Evolutionary conservation across 2,329 filamentous ascomycete genomes (phyloP).

Genomic region (Orbilia blumenaviensis): DNA sequence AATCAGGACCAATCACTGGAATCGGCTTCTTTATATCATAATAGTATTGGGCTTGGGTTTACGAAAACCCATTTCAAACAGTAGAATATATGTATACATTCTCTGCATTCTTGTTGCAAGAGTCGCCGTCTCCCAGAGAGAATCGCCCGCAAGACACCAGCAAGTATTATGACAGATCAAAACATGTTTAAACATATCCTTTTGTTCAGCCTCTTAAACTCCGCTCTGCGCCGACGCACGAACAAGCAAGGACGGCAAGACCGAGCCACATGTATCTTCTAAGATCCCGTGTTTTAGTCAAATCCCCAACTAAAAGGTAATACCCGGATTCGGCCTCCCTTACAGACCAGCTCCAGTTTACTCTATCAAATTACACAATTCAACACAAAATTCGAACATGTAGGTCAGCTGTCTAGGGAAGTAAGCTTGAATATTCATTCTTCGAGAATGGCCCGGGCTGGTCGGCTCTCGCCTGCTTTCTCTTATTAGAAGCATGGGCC

Average conservation of each 20-base stretch:
- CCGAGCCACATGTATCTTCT: slow-evolving; percentile 1
- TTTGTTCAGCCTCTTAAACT: background rate
- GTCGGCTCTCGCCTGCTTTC: slow-evolving; percentile 7
- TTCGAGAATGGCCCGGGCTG: background rate
- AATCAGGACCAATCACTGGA: background rate
- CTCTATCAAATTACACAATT: slow-evolving; percentile 48
- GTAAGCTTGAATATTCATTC: slow-evolving; percentile 9
- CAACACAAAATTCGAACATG: slow-evolving; percentile 26
- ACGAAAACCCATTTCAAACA: background rate
- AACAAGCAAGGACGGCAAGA: background rate
- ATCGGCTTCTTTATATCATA: no score
- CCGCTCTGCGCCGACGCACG: background rate
- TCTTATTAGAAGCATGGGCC: background rate
- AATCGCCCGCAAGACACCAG: background rate
- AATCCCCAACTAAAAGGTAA: slow-evolving; percentile 34
- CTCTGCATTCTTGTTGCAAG: background rate
- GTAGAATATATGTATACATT: background rate
- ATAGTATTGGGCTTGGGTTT: no score
- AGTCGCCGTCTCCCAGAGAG: background rate
- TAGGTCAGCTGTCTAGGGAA: background rate
- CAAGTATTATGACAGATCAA: background rate
- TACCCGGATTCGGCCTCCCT: background rate
- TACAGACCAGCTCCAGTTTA: slow-evolving; percentile 7
- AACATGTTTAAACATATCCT: background rate
- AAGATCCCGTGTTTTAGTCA: slow-evolving; percentile 40